Base-by-base conservation (phyloP, 768 basidiomycete species). In the Asterophora lycoperdoides region DNA sequence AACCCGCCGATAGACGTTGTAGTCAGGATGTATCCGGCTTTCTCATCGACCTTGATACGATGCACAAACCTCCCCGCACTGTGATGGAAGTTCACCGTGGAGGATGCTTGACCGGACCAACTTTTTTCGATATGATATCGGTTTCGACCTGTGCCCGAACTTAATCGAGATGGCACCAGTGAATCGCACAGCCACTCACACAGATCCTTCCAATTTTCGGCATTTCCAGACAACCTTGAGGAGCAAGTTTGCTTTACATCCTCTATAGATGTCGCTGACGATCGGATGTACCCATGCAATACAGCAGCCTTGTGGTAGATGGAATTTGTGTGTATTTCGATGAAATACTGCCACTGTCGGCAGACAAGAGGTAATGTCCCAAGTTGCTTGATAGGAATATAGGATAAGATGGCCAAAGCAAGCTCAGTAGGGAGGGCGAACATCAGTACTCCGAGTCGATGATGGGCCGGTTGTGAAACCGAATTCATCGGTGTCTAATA, bases 21-120 rank as follows among this genome's bases (percentile, higher is more conserved):
- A 3, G 76, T 75, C 35, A 90, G 77, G 42, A 84, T 67, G 18
- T 84, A 70, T 3, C 80, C 78, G 8, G 70, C 71, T 28, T 70
- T 64, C 56, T 86, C 79, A 48, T 92, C 89, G 17, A 86, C 75
- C 65, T 91, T 91, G 67, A 90, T 80, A 6, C 86, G 79, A 64
- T 90, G 86, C 0, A 86, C 80, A 4, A 60, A 56, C 19, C 55
- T 53, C 17, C 74, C 69, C 5, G 69, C 48, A 7, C 61, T 48
- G 1, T 59, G 53, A 32, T 76, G 63, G n/a, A 65, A 50, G 17
- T 62, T 71, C 11, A 68, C 57, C 3, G 54, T 53, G 9, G 78
- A 77, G 2, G 72, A 68, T 0, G 69, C 77, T 32, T 67, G 65
- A 6, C 81, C 86, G 2, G 65, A 54, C 86, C 86, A 89, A 35